Evolutionary conservation across 805 yeast genomes (phyloP).

Genomic region (Isabelozyma gotoi): DNA sequence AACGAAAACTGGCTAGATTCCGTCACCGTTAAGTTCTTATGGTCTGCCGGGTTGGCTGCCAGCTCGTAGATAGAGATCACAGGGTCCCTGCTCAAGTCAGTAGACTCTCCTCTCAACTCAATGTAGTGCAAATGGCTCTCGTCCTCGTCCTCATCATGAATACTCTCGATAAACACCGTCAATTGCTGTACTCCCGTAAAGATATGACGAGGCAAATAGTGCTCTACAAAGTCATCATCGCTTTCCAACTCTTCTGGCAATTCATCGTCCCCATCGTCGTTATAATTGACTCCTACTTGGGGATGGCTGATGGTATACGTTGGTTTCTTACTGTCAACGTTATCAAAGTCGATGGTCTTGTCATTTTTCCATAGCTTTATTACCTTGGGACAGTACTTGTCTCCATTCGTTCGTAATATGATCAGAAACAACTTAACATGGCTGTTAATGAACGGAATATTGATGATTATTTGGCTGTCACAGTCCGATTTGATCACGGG

Average conservation of each 20-base stretch:
- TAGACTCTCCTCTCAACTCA: slow-evolving; percentile 76
- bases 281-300: slow-evolving; percentile 48
- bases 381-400: slow-evolving; percentile 63
- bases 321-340: slow-evolving; percentile 48
- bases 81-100: slow-evolving; percentile 62
- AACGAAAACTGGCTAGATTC: slow-evolving; percentile 10
- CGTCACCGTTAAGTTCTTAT: slow-evolving; percentile 37
- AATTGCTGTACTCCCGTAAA: slow-evolving; percentile 71
- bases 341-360: slow-evolving; percentile 70
- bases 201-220: slow-evolving; percentile 69
- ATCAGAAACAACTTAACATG: slow-evolving; percentile 73
- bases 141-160: slow-evolving; percentile 54
- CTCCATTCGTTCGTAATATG: slow-evolving; percentile 64
- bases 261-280: slow-evolving; percentile 36
- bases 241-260: slow-evolving; percentile 29
- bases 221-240: slow-evolving; percentile 70
- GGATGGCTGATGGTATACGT: slow-evolving; percentile 64
- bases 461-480: slow-evolving; percentile 76
- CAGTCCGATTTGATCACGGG: slow-evolving; percentile 65
- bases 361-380: slow-evolving; percentile 75
- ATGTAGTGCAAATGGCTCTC: slow-evolving; percentile 60
- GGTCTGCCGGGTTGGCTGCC: slow-evolving; percentile 92
- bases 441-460: slow-evolving; percentile 74
- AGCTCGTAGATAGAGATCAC: slow-evolving; percentile 79
- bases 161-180: slow-evolving; percentile 65